These are phyloP conservation scores for Botryobasidium botryosum DNA, from an alignment of 768 basidiomycete species.

Conservation along the genomic window DNA sequence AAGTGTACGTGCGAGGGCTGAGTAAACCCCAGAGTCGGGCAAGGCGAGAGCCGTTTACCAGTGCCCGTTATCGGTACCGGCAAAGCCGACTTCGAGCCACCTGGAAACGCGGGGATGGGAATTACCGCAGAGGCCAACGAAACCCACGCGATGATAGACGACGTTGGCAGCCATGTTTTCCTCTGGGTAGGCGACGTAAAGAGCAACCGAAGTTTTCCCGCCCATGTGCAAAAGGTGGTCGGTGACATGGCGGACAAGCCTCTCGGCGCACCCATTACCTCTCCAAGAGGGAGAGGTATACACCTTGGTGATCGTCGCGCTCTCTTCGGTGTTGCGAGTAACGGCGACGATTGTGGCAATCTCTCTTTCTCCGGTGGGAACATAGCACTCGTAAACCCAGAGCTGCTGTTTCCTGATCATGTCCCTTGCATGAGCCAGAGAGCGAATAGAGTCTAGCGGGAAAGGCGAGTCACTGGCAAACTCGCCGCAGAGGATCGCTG, in stretches of 20 bases:
- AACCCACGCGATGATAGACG: slow-evolving; percentile 52
- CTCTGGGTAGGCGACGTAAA: slow-evolving; percentile 55
- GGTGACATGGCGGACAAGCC: slow-evolving; percentile 32
- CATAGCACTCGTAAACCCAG: slow-evolving; percentile 43
- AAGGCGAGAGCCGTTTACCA: slow-evolving; percentile 29
- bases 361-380: slow-evolving; percentile 3
- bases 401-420: slow-evolving; percentile 32
- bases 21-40: background rate
- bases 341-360: slow-evolving; percentile 53
- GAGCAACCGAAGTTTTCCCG: slow-evolving; percentile 35
- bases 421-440: slow-evolving; percentile 32
- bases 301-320: slow-evolving; percentile 57
- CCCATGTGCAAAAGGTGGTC: slow-evolving; percentile 20
- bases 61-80: slow-evolving; percentile 36
- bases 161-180: slow-evolving; percentile 33
- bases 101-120: slow-evolving; percentile 23
- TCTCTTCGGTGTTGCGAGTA: slow-evolving; percentile 36
- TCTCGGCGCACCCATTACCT: slow-evolving; percentile 38
- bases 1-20: too few species aligned
- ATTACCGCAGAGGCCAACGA: slow-evolving; percentile 33
- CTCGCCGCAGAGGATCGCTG: slow-evolving; percentile 33
- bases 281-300: slow-evolving; percentile 40
- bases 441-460: slow-evolving; percentile 25
- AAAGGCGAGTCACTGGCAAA: slow-evolving; percentile 53
- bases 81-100: slow-evolving; percentile 54